Conservation (phyloP, 352 stramenopile genomes). For the Thraustotheca clavata region DNA sequence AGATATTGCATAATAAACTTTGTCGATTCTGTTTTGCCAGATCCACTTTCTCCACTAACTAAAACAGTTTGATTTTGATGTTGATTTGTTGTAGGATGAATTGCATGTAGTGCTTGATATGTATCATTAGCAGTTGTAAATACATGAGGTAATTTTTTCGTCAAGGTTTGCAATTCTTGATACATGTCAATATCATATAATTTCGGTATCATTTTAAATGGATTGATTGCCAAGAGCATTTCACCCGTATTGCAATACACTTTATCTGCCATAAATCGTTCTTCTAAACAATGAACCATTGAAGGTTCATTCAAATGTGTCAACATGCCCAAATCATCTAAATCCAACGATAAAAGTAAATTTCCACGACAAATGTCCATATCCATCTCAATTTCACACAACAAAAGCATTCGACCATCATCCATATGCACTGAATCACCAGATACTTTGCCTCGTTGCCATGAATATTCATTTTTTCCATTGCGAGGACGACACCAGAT, state of each 20-base stretch:
- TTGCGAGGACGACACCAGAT: constrained; percentile 2
- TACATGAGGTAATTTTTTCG: constrained; percentile 20
- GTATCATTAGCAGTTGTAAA: constrained; percentile 26
- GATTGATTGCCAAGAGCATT: constrained; percentile 25
- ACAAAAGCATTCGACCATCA: not conserved
- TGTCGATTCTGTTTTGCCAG: constrained; percentile 28
- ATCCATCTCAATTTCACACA: not conserved
- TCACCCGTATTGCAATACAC: constrained; percentile 22
- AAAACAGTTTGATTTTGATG: constrained; percentile 26
- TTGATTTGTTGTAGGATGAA: not conserved
- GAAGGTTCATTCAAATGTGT: constrained; percentile 72
- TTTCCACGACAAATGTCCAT: constrained; percentile 20
- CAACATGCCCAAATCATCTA: constrained; percentile 64
- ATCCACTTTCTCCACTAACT: constrained; percentile 29
- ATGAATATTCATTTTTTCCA: not conserved
- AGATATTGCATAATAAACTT: constrained; percentile 31
- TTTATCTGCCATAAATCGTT: constrained; percentile 59
- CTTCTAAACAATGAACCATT: constrained; percentile 69
- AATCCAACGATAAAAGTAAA: constrained; percentile 21
- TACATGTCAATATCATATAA: constrained; percentile 21
- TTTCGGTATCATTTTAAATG: constrained; percentile 21
- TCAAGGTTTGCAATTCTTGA: not conserved
- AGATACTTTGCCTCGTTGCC: not conserved
- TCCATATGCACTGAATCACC: constrained; percentile 8
- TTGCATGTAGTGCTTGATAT: constrained; percentile 16